Percentiles rank a stretch among this genome's conserved stretches.
phyloP scores from a whole-genome alignment of 164 flowering plant genomes.

The grape (Vitis vinifera) region ASM3070453v1 NC_081814.1:8222001-8222500 shows the following conservation, averaged over 20 bases:
- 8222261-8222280: slow-evolving; percentile 73
- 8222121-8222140: slow-evolving; percentile 83
- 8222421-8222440: no score
- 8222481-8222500: no score
- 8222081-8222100: neutral
- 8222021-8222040: slow-evolving; percentile 73
- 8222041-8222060: neutral
- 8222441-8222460: neutral
- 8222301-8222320: slow-evolving; percentile 91
- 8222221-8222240: neutral
- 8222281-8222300: slow-evolving; percentile 59
- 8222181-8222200: slow-evolving; percentile 7
- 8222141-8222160: slow-evolving; percentile 80
- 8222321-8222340: slow-evolving; percentile 81
- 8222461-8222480: neutral
- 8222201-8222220: neutral
- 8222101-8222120: slow-evolving; percentile 40
- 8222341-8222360: slow-evolving; percentile 43
- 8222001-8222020: slow-evolving; percentile 64
- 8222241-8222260: neutral
- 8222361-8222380: neutral
- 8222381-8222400: neutral
- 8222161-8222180: slow-evolving; percentile 74
- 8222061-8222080: neutral
- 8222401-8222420: no score